Evolutionary conservation across 306 rosid species (phyloP), one percentile per base, ranked within the genome.

Genomic region (Ochetophila trinervis): DNA sequence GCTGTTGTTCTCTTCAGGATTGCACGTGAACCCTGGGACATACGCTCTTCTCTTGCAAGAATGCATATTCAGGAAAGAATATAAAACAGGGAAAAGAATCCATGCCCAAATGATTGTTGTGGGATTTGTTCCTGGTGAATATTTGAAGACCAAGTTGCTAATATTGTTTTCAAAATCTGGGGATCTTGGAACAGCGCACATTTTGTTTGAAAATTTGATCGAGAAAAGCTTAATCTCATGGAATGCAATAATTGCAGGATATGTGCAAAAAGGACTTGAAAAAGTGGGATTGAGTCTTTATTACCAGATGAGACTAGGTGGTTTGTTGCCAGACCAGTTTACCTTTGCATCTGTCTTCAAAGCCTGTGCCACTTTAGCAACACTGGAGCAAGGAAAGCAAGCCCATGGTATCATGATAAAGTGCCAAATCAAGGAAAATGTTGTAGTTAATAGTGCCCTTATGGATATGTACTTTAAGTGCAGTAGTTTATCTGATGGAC

Each of bases 391-490:
- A 24, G 91, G 94, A 63, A 88, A 79, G 81, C 86, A 78, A 78
- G 82, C 82, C 44, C 88, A 83, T 66, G 82, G 77, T 67, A 74
- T 83, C 24, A 70, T 86, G 96, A 71, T 84, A 24, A 81, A 88
- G 74, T 76, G 88, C 78, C 82, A 68, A 71, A 83, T 83, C 66
- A 64, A 37, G 68, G 87, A 78, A 70, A 84, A 86, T 74, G 80
- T 86, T 56, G 73, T 83, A 32, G 86, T 83, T 72, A 84, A 76
- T 76, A 76, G 91, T 75, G 86, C 90, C 66, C 79, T 86, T 19
- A 77, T 86, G 60, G 96, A 88, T 71, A 88, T 88, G 89, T 86
- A 84, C 82, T 88, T 91, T 67, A 84, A 86, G 67, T 82, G 94
- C 78, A 81, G 91, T 78, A 76, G 80, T 68, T 74, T 84, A 55